A percentile compares a stretch with the other conserved stretches of the same genome.
These are phyloP conservation scores for Salvia miltiorrhiza DNA, from an alignment of 257 asterid species.

Conservation along the genomic window DNA sequence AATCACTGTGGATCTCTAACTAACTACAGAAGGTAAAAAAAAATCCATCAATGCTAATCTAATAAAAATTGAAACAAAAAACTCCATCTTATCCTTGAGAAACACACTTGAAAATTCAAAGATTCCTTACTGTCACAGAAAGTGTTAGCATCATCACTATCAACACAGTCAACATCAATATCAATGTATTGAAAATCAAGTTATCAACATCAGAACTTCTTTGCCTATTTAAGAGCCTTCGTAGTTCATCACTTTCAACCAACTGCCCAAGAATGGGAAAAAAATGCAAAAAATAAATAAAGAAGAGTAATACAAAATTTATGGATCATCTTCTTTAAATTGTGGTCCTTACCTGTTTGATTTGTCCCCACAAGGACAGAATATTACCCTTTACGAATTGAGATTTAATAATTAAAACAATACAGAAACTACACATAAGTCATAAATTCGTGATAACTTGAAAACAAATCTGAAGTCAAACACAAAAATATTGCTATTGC, in stretches of 20 bases:
- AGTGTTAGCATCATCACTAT: neutral
- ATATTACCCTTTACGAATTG: neutral
- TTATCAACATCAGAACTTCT: neutral
- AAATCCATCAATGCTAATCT: neutral
- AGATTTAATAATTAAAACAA: neutral
- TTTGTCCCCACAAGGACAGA: neutral
- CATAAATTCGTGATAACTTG: neutral
- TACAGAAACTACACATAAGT: no score
- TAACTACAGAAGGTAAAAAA: neutral
- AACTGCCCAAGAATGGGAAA: neutral
- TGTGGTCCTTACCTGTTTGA: neutral
- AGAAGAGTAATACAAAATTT: no score
- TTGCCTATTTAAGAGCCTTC: neutral
- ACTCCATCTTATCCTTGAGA: neutral
- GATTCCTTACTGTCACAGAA: neutral
- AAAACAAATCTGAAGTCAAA: neutral
- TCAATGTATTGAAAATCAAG: neutral
- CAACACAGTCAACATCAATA: neutral
- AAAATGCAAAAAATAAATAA: neutral
- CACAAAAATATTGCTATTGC: neutral
- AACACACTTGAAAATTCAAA: neutral
- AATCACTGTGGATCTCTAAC: neutral
- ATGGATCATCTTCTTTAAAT: no score
- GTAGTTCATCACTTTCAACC: neutral
- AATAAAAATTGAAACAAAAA: neutral